These are phyloP conservation scores for Hirsutella rhossiliensis DNA, from an alignment of 2,329 filamentous ascomycete species.

Conservation along the genomic window DNA sequence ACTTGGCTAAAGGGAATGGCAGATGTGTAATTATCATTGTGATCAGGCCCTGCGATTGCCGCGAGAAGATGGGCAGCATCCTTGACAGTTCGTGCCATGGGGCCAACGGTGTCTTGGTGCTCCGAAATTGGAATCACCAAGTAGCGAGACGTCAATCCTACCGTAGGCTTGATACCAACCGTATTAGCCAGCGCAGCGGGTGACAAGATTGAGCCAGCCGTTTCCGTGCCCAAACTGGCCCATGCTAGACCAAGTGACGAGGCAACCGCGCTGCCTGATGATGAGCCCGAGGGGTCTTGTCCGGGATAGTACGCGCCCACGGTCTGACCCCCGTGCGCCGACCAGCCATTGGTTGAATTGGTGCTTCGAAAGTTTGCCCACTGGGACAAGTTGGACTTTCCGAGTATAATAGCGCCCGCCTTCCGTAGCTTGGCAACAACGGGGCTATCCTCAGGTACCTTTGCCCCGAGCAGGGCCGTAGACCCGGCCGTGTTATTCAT, in stretches of 20 bases:
- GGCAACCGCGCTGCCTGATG: slow-evolving; percentile 51
- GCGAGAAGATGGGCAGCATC: slow-evolving; percentile 51
- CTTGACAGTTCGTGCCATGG: slow-evolving; percentile 48
- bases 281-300: slow-evolving; percentile 51
- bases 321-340: slow-evolving; percentile 49
- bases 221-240: slow-evolving; percentile 24
- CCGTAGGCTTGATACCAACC: slow-evolving; percentile 56
- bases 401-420: slow-evolving; percentile 51
- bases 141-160: slow-evolving; percentile 50
- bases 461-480: slow-evolving; percentile 42
- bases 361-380: slow-evolving; percentile 51
- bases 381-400: slow-evolving; percentile 52
- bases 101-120: slow-evolving; percentile 52
- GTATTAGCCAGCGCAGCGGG: slow-evolving; percentile 42
- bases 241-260: slow-evolving; percentile 7
- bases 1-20: slow-evolving; percentile 44
- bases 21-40: slow-evolving; percentile 47
- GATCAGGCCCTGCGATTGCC: slow-evolving; percentile 49
- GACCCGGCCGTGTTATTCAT: slow-evolving; percentile 47
- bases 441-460: slow-evolving; percentile 41
- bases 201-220: slow-evolving; percentile 48
- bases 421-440: slow-evolving; percentile 46
- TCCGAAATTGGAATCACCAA: slow-evolving; percentile 53
- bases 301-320: slow-evolving; percentile 47
- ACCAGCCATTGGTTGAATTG: slow-evolving; percentile 52